Evolutionary conservation across 306 rosid genomes (phyloP), one percentile per base, ranked within the genome.

Genomic region (Calophaca sinica): DNA sequence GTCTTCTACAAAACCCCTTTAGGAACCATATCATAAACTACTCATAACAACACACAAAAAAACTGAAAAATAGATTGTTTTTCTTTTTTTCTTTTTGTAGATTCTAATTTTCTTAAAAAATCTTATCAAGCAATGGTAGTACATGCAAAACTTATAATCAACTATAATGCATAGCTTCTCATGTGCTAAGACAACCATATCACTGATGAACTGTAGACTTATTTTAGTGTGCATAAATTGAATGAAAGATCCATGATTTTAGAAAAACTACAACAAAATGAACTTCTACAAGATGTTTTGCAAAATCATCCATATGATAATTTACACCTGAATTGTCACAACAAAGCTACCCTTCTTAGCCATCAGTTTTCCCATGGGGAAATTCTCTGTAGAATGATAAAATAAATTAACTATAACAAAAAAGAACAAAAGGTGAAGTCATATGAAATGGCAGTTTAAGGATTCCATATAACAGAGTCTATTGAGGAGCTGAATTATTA

Each of bases 401-500:
- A 50, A 28, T 14, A 53, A 67, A 70, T 14, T 9, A 46, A 33
- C 52, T 45, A 77, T 20, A 76, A 68, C 38, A 77, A 77, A 51
- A 14, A 53, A n/a, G 77, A 62, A 7, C 29, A 5, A 44, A 64
- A 74, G 35, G 38, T 38, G 69, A 32, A 49, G 68, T 67, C 64
- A 36, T 58, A 11, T 57, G 55, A 53, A 48, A 49, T 33, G 68
- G 63, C n/a, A 29, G 39, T 36, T 42, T 4, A 53, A 57, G 15
- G 33, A 71, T 65, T 61, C 35, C 60, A 49, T 48, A 75, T 12
- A 4, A 72, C 41, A 59, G 69, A 76, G 80, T 53, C 84, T 83
- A 86, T 5, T 85, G 79, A 48, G 86, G 68, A 35, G 85, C 54
- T 48, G 76, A 65, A 72, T 76, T 54, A 50, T 68, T 69, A 58